Conservation (phyloP, 176 grass and related monocot species). For the Melocanna baccifera region DNA sequence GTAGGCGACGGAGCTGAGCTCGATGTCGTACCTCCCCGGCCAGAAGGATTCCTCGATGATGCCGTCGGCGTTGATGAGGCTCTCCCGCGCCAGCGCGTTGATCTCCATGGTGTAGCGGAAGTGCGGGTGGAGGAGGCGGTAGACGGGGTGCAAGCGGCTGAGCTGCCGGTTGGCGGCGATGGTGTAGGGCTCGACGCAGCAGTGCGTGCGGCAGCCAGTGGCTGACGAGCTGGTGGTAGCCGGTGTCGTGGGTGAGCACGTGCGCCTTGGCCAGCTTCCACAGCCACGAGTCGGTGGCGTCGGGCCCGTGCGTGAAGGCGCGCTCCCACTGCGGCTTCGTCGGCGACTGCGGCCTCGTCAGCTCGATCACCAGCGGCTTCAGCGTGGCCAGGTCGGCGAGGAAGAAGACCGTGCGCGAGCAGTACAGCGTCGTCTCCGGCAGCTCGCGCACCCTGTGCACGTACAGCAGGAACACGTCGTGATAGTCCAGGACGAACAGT, state of each 20-base stretch:
- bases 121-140: slow-evolving; percentile 79
- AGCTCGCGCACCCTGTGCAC: slow-evolving; percentile 58
- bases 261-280: slow-evolving; percentile 91
- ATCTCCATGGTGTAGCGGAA: slow-evolving; percentile 97
- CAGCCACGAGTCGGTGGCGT: slow-evolving; percentile 67
- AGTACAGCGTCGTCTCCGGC: slow-evolving; percentile 52
- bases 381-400: slow-evolving; percentile 48
- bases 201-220: slow-evolving; percentile 87
- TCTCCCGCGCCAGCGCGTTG: slow-evolving; percentile 60
- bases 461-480: slow-evolving; percentile 76
- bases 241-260: slow-evolving; percentile 63
- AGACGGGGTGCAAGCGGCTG: slow-evolving; percentile 76
- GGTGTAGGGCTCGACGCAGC: slow-evolving; percentile 80
- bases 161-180: slow-evolving; percentile 79
- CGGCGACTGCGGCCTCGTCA: slow-evolving; percentile 58
- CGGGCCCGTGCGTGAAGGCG: slow-evolving; percentile 48
- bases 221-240: slow-evolving; percentile 82
- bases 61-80: slow-evolving; percentile 67
- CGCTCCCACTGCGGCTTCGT: slow-evolving; percentile 53
- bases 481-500: slow-evolving; percentile 81
- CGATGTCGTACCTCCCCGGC: slow-evolving; percentile 52
- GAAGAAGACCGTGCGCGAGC: slow-evolving; percentile 69
- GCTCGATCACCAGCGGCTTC: slow-evolving; percentile 67
- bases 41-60: slow-evolving; percentile 75
- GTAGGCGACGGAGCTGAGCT: slow-evolving; percentile 72